Evolutionary conservation across 2,329 filamentous ascomycete species (phyloP).

Genomic region (Trichoderma koningii): DNA sequence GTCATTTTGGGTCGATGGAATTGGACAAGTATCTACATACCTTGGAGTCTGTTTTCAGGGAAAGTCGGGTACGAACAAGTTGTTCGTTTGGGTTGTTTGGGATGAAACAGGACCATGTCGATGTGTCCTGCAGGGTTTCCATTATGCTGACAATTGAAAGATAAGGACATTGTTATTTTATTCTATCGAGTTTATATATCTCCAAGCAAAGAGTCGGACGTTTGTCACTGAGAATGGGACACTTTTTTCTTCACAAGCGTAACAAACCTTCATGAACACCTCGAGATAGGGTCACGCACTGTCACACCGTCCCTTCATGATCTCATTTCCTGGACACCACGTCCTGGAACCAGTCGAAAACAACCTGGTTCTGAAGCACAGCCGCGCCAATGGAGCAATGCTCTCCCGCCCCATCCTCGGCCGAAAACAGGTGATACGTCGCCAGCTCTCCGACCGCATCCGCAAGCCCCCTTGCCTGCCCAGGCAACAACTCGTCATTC

Average conservation of each 20-base stretch:
- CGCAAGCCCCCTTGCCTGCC: constrained; percentile 27
- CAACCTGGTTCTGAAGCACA: constrained; percentile 28
- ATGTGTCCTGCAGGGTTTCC: not conserved
- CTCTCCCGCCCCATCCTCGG: constrained; percentile 26
- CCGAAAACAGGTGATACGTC: constrained; percentile 26
- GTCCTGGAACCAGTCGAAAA: constrained; percentile 32
- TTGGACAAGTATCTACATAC: not conserved
- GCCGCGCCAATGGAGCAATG: constrained; percentile 31
- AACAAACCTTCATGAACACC: not conserved
- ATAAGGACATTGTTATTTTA: not conserved
- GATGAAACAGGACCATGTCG: not conserved
- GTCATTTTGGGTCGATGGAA: not conserved
- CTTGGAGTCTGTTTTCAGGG: not conserved
- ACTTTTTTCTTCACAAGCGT: not conserved
- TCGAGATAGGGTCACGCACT: not conserved
- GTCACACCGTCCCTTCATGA: not conserved
- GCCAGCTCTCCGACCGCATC: constrained; percentile 27
- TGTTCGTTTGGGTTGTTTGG: not conserved
- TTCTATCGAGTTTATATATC: not conserved
- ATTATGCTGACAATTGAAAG: not conserved
- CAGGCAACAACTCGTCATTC: constrained; percentile 30
- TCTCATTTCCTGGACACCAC: constrained; percentile 9
- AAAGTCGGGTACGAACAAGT: not conserved
- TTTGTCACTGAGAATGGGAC: not conserved
- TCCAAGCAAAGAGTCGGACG: not conserved